phyloP scores from a whole-genome alignment of 2,329 filamentous ascomycete species.

The Phaeomoniella chlamydospora region DNA sequence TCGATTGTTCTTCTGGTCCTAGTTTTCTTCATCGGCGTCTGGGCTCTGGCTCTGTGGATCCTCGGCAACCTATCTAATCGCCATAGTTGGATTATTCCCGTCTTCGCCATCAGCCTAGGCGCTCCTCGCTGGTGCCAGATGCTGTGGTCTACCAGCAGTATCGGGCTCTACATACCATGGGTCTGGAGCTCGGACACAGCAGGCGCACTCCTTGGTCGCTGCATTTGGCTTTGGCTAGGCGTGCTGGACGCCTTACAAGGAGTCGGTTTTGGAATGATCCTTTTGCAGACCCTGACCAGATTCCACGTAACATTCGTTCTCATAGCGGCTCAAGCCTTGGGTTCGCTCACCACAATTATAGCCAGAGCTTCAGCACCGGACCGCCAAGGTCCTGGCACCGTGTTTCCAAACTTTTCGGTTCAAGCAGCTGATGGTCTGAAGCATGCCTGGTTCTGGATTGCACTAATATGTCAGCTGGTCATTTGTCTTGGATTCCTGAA shows the following conservation, averaged over 20 bases:
- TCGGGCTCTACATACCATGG: conserved; percentile 42
- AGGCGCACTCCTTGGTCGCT: conserved; percentile 33
- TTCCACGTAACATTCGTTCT: conserved; percentile 41
- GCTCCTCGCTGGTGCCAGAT: conserved; percentile 45
- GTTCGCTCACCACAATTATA: conserved; percentile 37
- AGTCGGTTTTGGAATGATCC: conserved; percentile 44
- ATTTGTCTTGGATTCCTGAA: conserved; percentile 42
- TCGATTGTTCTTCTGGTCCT: conserved; percentile 28
- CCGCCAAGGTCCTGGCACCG: conserved; percentile 32
- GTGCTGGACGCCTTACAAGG: conserved; percentile 42
- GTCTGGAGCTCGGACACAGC: conserved; percentile 21
- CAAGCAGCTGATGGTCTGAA: conserved; percentile 18
- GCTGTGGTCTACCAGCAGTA: conserved; percentile 37
- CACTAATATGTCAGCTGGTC: conserved; percentile 33
- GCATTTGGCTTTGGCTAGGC: conserved; percentile 44
- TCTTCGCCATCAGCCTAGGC: conserved; percentile 44
- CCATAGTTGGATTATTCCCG: conserved; percentile 43
- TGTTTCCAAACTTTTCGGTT: conserved; percentile 38
- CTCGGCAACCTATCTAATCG: conserved; percentile 32
- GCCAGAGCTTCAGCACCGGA: conserved; percentile 38
- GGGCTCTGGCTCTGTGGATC: conserved; percentile 32
- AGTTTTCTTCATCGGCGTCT: conserved; percentile 24
- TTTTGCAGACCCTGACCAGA: conserved; percentile 40
- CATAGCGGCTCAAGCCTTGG: conserved; percentile 38
- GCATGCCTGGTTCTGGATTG: conserved; percentile 37